Base-by-base conservation (phyloP, 306 rosid species). In the Inga laurina region DNA sequence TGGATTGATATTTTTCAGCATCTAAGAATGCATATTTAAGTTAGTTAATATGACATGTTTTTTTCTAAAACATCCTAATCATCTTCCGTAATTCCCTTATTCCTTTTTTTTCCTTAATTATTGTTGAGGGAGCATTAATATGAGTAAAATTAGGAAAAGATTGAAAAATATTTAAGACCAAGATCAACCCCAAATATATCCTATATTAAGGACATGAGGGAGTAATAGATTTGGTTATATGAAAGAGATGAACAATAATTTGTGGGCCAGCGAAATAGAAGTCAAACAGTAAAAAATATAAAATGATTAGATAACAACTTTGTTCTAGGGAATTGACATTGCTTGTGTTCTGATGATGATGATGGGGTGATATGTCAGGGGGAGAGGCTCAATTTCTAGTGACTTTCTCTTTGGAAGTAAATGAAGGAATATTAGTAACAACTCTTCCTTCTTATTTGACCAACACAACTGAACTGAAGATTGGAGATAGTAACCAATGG, bases 401-500 rank as follows among this genome's bases (percentile, higher is more conserved):
- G 79, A 67, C 82, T 0, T 92, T 94, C 84, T 92, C 98, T 41
- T 65, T 92, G 86, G 98, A 92, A 88, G 98, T 92, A n/a, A 86
- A 81, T 77, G 88, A 89, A 35, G 98, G 98, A 77, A 57, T 85
- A 64, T 76, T 94, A 84, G 83, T 79, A 3, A 84, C 94, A 32
- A 94, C 88, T 82, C 92, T 94, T 8, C 98, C 98, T 9, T 81
- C 92, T 43, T 90, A 89, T 82, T 88, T 94, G 84, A 87, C 91
- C 85, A 82, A 86, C 44, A 84, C 96, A 66, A 91, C 94, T 39
- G 98, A 94, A 81, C 70, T 94, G 86, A 90, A 86, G 91, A 83
- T 84, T 34, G 85, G 66, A 76, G 75, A 76, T 43, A 88, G 82
- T 77, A 83, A 87, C 79, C 90, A 79, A 70, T 94, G 98, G 98